Evolutionary conservation across 768 basidiomycete species (phyloP).

Genomic region (Galerina marginata): DNA sequence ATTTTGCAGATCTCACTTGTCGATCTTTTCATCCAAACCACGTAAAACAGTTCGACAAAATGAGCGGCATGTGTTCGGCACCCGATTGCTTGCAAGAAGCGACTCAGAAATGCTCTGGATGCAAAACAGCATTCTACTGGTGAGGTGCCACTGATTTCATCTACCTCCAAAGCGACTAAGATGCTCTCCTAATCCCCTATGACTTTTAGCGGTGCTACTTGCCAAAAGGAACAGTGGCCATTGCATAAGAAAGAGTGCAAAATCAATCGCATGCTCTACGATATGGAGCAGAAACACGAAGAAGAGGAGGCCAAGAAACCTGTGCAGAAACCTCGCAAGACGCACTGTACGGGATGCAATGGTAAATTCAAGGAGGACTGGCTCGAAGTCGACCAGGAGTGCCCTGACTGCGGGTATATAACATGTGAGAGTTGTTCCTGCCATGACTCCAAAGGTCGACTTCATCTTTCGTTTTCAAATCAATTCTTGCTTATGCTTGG

Average conservation of each 20-base stretch:
- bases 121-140: slow-evolving; percentile 31
- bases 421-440: slow-evolving; percentile 39
- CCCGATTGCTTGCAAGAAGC: slow-evolving; percentile 22
- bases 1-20: not conserved
- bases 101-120: slow-evolving; percentile 27
- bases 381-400: slow-evolving; percentile 29
- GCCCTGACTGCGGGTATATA: slow-evolving; percentile 40
- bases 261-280: slow-evolving; percentile 38
- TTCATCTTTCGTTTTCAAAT: not conserved
- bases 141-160: not conserved
- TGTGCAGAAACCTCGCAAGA: slow-evolving; percentile 27
- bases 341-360: slow-evolving; percentile 39
- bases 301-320: slow-evolving; percentile 24
- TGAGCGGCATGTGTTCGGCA: slow-evolving; percentile 24
- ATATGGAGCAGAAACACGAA: slow-evolving; percentile 29
- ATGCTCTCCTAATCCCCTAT: not conserved
- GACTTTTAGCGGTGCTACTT: slow-evolving; percentile 23
- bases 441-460: slow-evolving; percentile 30
- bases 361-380: slow-evolving; percentile 27
- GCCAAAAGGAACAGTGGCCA: slow-evolving; percentile 36
- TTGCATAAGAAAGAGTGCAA: slow-evolving; percentile 40
- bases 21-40: not conserved
- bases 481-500: not conserved
- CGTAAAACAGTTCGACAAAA: not conserved
- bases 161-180: not conserved